Evolutionary conservation across 2,329 filamentous ascomycete genomes (phyloP), one percentile per base, ranked within the genome.

Genomic region (Scedosporium boydii): DNA sequence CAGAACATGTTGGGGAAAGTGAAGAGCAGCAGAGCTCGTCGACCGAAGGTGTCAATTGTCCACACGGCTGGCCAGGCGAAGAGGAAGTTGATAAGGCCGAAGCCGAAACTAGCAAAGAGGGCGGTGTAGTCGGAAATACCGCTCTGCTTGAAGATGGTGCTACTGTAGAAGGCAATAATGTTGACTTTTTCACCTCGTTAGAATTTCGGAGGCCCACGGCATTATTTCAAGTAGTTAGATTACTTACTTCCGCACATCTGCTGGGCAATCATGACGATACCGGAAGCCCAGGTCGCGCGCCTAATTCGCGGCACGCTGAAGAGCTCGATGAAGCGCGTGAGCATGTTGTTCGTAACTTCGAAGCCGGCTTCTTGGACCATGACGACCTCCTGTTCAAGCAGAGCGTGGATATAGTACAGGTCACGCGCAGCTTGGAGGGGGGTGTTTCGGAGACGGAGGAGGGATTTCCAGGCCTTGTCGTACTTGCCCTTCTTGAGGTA

Each of bases 1-100:
- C 83, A 85, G 63, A 64, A 79, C 85, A 88, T 87, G 65, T 86
- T 80, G 0, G 86, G 86, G 69, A 88, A 88, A 3, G 86, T 88
- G 67, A 86, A 84, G 3, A 88, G 75, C 4, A 88, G 76, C 12
- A 89, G 74, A 21, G 80, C 77, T 23, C 86, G 80, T 23, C 86
- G 83, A 7, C 86, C 86, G 67, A 82, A 87, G 0, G 84, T 87
- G 67, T 88, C 86, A 60, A 88, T 88, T 2, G 85, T 87, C 77
- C 80, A 86, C 63, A 88, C 76, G 1, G 86, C 85, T 0, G 85
- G 86, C 72, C 82, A 85, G n/a, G 86, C 84, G 64, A 87, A 88
- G 18, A 87, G 61, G 70, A 87, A 88, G 67, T 86, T 87, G 65
- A 87, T 76, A 21, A 86, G 68, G 6, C 78, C 78, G 48, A 77